Base-by-base conservation (phyloP, 2,329 filamentous ascomycete genomes). In the Myriosclerotinia duriaeana region DNA sequence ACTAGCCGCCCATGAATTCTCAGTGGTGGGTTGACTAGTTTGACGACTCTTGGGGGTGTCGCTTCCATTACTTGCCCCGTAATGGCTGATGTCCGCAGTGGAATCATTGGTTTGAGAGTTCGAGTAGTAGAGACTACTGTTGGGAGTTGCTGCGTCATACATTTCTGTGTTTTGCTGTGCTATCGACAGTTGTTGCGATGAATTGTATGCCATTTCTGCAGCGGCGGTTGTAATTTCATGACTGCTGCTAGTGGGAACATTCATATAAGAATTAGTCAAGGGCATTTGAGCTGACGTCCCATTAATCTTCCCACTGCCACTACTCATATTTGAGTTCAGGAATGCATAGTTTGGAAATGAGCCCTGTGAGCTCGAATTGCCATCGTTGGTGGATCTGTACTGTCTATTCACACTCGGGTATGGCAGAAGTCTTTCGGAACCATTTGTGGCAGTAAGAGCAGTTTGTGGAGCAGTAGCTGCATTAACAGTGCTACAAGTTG, bases 161-260 rank as follows among this genome's bases (percentile, higher is more conserved):
- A 54, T 36, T 9, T 66, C 65, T 3, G 46, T 22, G 1, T 64
- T 50, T 22, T 44, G 40, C 26, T 66, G 65, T 17, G 20, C 40
- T 17, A 42, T 63, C 2, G 65, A 36, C 22, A 55, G 22, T 22
- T 66, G 64, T n/a, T 59, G 62, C 0, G 22, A 22, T 12, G 55
- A 66, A 15, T 48, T 54, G n/a, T 66, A 66, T 15, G 58, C 52
- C 9, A 62, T 15, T n/a, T 55, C 38, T 52, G 58, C 46, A 5
- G 65, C 63, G 9, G 36, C 55, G 12, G 55, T 61, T 20, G 64
- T 61, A 6, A 66, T 74, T 60, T 75, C 72, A 15, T 71, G 73
- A 48, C 71, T 74, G 55, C 70, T 74, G 53, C 67, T 73, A 40
- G 65, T 68, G 40, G 71, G 64, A n/a, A 72, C 64, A 30, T 68